These are phyloP conservation scores for Gnaphalium uliginosum DNA, from an alignment of 129 eudicot genomes.

Conservation along the genomic window DNA sequence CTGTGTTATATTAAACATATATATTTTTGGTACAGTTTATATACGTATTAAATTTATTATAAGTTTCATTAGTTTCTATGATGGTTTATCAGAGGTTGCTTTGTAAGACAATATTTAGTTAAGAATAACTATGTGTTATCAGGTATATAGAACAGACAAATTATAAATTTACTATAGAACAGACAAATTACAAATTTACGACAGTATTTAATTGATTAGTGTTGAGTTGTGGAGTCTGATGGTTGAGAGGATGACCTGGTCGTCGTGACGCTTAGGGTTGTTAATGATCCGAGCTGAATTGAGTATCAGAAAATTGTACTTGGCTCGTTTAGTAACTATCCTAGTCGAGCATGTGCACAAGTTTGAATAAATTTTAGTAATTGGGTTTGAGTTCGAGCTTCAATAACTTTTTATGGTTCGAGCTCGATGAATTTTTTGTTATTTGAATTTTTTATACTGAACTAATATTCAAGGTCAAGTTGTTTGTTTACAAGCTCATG, in stretches of 20 bases:
- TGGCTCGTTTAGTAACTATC: neutral
- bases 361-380: too few species aligned
- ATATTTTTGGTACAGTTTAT: neutral
- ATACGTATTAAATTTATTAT: too few species aligned
- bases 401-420: neutral
- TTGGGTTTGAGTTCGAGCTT: neutral
- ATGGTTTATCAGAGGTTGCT: too few species aligned
- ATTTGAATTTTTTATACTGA: neutral
- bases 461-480: neutral
- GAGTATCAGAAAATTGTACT: neutral
- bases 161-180: neutral
- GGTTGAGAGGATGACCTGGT: neutral
- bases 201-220: neutral
- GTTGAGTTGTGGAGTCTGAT: neutral
- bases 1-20: neutral
- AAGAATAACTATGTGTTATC: neutral
- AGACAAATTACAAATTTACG: neutral
- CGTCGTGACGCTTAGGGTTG: neutral
- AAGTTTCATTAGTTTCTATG: too few species aligned
- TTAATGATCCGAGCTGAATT: neutral
- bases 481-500: neutral
- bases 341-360: neutral
- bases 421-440: neutral
- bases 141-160: neutral
- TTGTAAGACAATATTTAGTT: too few species aligned